Base-by-base conservation (phyloP, 73 alveolate species). In the Paramecium octaurelia region DNA sequence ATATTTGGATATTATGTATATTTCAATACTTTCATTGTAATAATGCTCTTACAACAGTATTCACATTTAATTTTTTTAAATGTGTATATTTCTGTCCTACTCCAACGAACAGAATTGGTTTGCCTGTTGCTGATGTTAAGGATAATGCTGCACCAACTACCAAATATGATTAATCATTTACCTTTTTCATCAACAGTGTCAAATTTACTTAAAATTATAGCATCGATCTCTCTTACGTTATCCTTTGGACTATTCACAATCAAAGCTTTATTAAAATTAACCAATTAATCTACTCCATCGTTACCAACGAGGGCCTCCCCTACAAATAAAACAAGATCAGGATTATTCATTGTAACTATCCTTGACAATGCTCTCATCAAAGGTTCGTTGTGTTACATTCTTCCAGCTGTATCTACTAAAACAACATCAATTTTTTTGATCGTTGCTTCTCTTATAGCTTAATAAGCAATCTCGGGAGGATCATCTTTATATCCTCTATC, bases 261-360 rank as follows among this genome's bases (percentile, higher is more conserved):
- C 84, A 98, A 92, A 77, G 99, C 98, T 70, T 97, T 96, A 93
- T 98, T 98, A 95, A 98, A 93, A 76, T 97, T 98, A 44, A 96
- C 95, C 48, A 98, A 95, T 96, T 99, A 98, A 93, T 99, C 99
- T 8, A 98, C 99, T 42, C 99, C 99, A 92, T 99, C 99, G 91
- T 99, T 98, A 34, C 99, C 99, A 21, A 99, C 99, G 29, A 99
- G 96, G 31, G 99, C 99, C 92, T 99, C 99, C 18, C 99, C 99
- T 16, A 98, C 99, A 93, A 98, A 98, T 40, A 97, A 92, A 11
- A 98, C 99, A 20, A 95, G 90, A 95, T 99, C 99, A 76, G 99
- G 99, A 71, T 92, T 97, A 96, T 98, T 98, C 70, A 98, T 89
- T 86, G 98, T 98, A 18, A 98, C 99, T 64, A 99, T 95, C 93